Evolutionary conservation across 805 yeast species (phyloP), one percentile per base, ranked within the genome.

Genomic region (Zygotorulaspora danielsina): DNA sequence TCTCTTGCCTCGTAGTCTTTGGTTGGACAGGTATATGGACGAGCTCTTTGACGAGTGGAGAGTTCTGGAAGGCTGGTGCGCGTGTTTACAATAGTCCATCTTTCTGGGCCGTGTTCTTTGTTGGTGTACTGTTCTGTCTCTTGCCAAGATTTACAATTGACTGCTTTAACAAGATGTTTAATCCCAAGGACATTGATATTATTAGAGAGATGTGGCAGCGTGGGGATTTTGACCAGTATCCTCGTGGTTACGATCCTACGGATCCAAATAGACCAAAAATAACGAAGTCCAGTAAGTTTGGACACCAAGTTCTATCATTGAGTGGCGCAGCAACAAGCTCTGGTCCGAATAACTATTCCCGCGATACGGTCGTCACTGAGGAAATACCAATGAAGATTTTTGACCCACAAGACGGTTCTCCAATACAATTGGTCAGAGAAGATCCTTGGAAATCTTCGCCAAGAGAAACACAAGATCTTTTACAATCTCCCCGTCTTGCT

Each of bases 11-110:
- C 19, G 51, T 82, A 12, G 67, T 83, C 22, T 80, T 75, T 57
- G 80, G 73, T 20, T 84, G 94, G 94, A 78, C 89, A 1, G 90
- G 90, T 47, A 69, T 82, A 34, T 84, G 90, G 90, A 73, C 86
- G 10, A 67, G 84, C 3, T 56, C 75, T 0, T 36, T 66, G 2
- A 57, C 55, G 33, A 68, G 82, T 41, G 71, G 70, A 9, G 88
- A 81, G 52, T 81, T 76, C 49, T 84, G 78, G 60, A 77, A 78
- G 51, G 75, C 81, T 19, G 89, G 79, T 17, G 73, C 78, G 4
- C 78, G 75, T 49, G 55, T 80, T 35, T 81, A 78, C 57, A 85
- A 84, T 1, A 59, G 75, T 9, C 69, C 77, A 2, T 52, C 76
- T 4, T 79, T 72, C 54, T 84, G 94, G 94, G 79, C 79, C 4